Evolutionary conservation across 2,329 filamentous ascomycete species (phyloP).

Genomic region (Fusarium xylarioides): DNA sequence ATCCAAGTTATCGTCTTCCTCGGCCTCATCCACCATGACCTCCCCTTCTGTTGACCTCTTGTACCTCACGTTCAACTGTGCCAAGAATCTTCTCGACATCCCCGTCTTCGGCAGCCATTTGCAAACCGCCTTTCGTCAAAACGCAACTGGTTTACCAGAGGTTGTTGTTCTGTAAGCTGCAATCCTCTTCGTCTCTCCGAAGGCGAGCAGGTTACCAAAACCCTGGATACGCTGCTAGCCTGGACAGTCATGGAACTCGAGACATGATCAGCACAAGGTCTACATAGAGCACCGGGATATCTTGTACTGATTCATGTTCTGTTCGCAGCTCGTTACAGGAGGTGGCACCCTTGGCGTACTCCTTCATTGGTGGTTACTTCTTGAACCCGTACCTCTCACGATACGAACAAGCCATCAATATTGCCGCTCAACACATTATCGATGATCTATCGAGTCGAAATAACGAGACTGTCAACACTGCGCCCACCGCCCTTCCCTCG

Average conservation of each 20-base stretch:
- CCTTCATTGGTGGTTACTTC: slow-evolving; percentile 86
- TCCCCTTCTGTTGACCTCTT: slow-evolving; percentile 71
- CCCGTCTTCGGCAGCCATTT: slow-evolving; percentile 77
- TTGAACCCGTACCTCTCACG: slow-evolving; percentile 78
- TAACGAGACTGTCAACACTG: slow-evolving; percentile 1
- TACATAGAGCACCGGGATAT: slow-evolving; percentile 8
- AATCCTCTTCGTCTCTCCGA: slow-evolving; percentile 22
- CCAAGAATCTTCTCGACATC: slow-evolving; percentile 73
- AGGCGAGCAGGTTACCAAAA: slow-evolving; percentile 5
- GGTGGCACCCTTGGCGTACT: slow-evolving; percentile 82
- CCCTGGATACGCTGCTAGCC: slow-evolving; percentile 1
- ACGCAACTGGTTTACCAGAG: slow-evolving; percentile 59
- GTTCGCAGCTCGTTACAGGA: slow-evolving; percentile 81
- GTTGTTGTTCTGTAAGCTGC: slow-evolving; percentile 65
- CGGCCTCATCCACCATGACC: slow-evolving; percentile 43
- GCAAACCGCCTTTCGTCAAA: slow-evolving; percentile 64
- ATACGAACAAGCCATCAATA: slow-evolving; percentile 75
- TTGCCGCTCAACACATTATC: slow-evolving; percentile 56
- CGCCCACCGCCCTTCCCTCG: slow-evolving; percentile 34
- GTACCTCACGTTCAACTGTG: slow-evolving; percentile 91
- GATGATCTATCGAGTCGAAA: slow-evolving; percentile 14
- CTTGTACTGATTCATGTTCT: slow-evolving; percentile 37
- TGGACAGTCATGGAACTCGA: slow-evolving; percentile 16
- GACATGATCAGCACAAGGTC: neutral
- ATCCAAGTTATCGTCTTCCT: neutral